A percentile compares a stretch with the other conserved stretches of the same genome.
phyloP scores from a whole-genome alignment of 2,329 filamentous ascomycete genomes.

The Aspergillus ibericus region DNA sequence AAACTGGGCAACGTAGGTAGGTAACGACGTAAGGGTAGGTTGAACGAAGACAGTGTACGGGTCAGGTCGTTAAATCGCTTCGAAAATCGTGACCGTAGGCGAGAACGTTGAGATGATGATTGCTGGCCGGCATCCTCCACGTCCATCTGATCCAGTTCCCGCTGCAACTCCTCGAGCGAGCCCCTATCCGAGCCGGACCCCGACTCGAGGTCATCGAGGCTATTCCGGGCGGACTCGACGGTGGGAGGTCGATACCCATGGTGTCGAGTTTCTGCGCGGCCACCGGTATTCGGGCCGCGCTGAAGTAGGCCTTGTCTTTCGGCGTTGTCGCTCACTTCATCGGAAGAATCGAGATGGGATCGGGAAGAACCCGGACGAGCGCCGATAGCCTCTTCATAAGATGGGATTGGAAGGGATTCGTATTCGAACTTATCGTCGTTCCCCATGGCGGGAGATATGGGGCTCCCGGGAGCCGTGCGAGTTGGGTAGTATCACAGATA shows the following conservation, averaged over 20 bases:
- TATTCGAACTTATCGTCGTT: constrained; percentile 58
- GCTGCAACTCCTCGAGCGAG: constrained; percentile 66
- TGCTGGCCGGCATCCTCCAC: constrained; percentile 64
- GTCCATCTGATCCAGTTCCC: constrained; percentile 87
- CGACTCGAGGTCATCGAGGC: constrained; percentile 56
- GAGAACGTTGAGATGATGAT: constrained; percentile 34
- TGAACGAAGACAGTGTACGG: constrained; percentile 58
- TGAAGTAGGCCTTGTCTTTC: constrained; percentile 76
- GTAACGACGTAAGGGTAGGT: constrained; percentile 52
- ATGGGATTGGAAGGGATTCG: constrained; percentile 70
- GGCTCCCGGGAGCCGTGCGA: constrained; percentile 35
- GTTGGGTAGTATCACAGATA: constrained; percentile 30
- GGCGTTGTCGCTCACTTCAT: constrained; percentile 66
- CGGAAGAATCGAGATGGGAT: constrained; percentile 50
- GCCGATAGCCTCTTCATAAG: constrained; percentile 77
- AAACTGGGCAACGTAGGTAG: constrained; percentile 42
- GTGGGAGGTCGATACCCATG: constrained; percentile 75
- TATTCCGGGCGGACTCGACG: constrained; percentile 74
- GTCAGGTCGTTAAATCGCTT: constrained; percentile 59
- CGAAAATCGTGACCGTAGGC: constrained; percentile 52
- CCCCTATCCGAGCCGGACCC: constrained; percentile 53
- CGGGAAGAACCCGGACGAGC: constrained; percentile 56
- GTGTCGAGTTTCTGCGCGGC: constrained; percentile 44
- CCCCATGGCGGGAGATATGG: constrained; percentile 37
- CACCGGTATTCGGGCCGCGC: constrained; percentile 46